A percentile compares a stretch with the other conserved stretches of the same genome.
Conservation (phyloP, 805 yeast genomes). For the Cyberlindnera euphorbiae region DNA sequence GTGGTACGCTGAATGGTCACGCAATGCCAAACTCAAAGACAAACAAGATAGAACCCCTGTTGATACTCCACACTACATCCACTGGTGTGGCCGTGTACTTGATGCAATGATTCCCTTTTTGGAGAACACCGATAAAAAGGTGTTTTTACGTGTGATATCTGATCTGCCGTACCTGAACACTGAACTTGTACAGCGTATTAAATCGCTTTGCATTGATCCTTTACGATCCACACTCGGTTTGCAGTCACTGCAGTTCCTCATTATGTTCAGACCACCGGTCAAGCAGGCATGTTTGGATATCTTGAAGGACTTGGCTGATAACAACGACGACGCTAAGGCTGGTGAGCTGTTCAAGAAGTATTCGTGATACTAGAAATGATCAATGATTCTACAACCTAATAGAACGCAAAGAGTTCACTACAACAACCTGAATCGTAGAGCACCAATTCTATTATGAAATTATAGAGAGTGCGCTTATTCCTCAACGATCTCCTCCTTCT, state of each 20-base stretch:
- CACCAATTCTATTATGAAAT: too few species aligned
- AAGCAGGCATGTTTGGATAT: slow-evolving; percentile 45
- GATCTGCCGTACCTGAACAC: slow-evolving; percentile 78
- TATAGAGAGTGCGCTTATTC: slow-evolving; percentile 1
- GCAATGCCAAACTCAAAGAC: slow-evolving; percentile 22
- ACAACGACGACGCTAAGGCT: slow-evolving; percentile 44
- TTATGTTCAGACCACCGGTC: slow-evolving; percentile 90
- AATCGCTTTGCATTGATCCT: slow-evolving; percentile 81
- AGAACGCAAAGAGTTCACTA: too few species aligned
- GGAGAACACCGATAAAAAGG: slow-evolving; percentile 74
- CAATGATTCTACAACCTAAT: too few species aligned
- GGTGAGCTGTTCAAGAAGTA: slow-evolving; percentile 49
- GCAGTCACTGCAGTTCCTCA: slow-evolving; percentile 72
- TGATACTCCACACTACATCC: slow-evolving; percentile 50
- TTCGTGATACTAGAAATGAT: too few species aligned
- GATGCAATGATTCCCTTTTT: slow-evolving; percentile 81
- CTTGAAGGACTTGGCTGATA: slow-evolving; percentile 41
- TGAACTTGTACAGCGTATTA: slow-evolving; percentile 57
- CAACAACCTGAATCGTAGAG: too few species aligned
- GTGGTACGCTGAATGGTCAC: slow-evolving; percentile 62
- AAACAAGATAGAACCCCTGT: slow-evolving; percentile 18
- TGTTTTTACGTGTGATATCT: slow-evolving; percentile 76
- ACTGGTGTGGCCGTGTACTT: slow-evolving; percentile 66
- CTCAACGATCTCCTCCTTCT: slow-evolving; percentile 24
- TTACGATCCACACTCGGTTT: slow-evolving; percentile 75